phyloP scores from a whole-genome alignment of 139 green algal genomes.

The Picochlorum costavermella region DNA sequence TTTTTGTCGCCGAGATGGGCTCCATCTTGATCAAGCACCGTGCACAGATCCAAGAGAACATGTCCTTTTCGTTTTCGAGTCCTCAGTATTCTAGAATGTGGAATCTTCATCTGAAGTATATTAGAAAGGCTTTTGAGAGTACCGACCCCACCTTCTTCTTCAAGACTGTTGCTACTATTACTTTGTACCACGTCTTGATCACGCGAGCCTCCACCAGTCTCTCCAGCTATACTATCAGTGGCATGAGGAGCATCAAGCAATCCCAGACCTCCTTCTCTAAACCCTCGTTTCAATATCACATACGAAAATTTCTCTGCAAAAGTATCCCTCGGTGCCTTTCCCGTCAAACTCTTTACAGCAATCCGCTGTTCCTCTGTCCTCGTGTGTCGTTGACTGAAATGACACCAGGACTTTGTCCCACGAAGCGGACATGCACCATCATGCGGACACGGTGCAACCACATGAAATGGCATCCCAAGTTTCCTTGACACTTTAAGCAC shows the following conservation, averaged over 20 bases:
- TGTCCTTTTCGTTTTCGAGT: conserved; percentile 50
- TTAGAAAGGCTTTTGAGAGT: too few species aligned
- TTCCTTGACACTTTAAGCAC: conserved; percentile 11
- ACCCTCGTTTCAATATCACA: conserved; percentile 49
- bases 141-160: too few species aligned
- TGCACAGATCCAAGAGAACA: conserved; percentile 66
- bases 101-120: not conserved
- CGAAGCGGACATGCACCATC: conserved; percentile 66
- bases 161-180: too few species aligned
- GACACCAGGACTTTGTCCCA: conserved; percentile 52
- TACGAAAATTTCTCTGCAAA: conserved; percentile 80
- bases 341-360: not conserved
- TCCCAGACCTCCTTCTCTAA: not conserved
- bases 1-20: not conserved
- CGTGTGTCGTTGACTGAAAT: conserved; percentile 66
- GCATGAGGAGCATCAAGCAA: not conserved
- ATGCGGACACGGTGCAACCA: conserved; percentile 74
- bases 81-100: conserved; percentile 29
- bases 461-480: conserved; percentile 33
- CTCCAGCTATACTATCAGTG: too few species aligned
- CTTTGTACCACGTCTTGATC: too few species aligned
- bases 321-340: conserved; percentile 8
- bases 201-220: too few species aligned
- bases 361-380: conserved; percentile 35
- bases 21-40: conserved; percentile 2